These are phyloP conservation scores for Kwoniella sp. DNA, from an alignment of 768 basidiomycete genomes.

Conservation along the genomic window DNA sequence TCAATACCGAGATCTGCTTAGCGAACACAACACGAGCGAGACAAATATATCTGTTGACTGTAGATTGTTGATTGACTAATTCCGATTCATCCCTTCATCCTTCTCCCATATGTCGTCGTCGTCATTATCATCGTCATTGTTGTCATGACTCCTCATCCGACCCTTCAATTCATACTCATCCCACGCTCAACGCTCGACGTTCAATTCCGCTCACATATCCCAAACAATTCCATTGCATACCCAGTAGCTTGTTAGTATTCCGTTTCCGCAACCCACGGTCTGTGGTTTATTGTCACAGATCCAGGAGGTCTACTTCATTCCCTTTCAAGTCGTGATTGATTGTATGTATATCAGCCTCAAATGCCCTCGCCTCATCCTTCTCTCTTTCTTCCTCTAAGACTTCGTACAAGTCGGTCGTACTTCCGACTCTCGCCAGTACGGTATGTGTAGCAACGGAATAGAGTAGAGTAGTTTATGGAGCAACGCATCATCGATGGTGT, in stretches of 20 bases:
- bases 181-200: not conserved
- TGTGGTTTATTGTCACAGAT: too few relatives aligned
- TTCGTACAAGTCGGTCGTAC: too few relatives aligned
- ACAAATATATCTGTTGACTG: not conserved
- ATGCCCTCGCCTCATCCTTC: not conserved
- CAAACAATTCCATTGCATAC: constrained; percentile 1
- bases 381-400: too few relatives aligned
- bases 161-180: too few relatives aligned
- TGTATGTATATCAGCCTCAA: not conserved
- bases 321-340: too few relatives aligned
- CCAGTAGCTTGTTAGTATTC: not conserved
- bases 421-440: too few relatives aligned
- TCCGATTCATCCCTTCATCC: not conserved
- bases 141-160: too few relatives aligned
- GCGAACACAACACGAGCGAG: too few relatives aligned
- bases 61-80: not conserved
- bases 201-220: constrained; percentile 1
- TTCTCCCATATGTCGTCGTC: not conserved
- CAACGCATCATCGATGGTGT: too few relatives aligned
- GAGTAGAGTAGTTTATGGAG: not conserved
- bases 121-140: not conserved
- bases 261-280: too few relatives aligned
- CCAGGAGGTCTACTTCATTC: not conserved
- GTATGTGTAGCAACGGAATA: not conserved
- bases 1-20: not conserved